phyloP scores from a whole-genome alignment of 129 eudicot species.

The Centella asiatica region DNA sequence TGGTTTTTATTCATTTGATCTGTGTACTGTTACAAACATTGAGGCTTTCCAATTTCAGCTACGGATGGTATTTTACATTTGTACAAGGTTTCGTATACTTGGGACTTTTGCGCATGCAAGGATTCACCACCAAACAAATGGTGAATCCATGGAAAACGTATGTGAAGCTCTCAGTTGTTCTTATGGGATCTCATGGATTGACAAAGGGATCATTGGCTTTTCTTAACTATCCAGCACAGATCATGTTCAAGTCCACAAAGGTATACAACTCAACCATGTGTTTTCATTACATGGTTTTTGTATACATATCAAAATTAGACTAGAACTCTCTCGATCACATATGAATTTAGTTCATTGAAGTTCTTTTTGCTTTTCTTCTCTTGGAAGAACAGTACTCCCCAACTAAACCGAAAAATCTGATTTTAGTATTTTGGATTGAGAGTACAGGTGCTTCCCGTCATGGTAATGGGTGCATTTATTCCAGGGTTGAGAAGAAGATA shows the following conservation, averaged over 20 bases:
- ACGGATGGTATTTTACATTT: constrained; percentile 95
- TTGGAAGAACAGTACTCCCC: background rate
- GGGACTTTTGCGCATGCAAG: constrained; percentile 54
- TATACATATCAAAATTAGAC: background rate
- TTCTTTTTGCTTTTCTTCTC: background rate
- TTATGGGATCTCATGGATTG: constrained; percentile 95
- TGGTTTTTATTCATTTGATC: background rate
- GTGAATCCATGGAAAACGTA: constrained; percentile 97
- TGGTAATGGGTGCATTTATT: constrained; percentile 98
- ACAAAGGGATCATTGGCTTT: constrained; percentile 93
- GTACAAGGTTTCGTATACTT: constrained; percentile 89
- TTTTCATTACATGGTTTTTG: background rate
- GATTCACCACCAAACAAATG: constrained; percentile 86
- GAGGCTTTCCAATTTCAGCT: constrained; percentile 40
- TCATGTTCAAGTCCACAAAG: constrained; percentile 98
- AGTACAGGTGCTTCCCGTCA: constrained; percentile 79
- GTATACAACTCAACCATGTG: constrained; percentile 19
- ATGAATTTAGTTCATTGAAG: too few relatives aligned
- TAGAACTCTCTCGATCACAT: background rate
- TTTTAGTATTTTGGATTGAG: background rate
- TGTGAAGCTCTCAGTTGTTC: constrained; percentile 84
- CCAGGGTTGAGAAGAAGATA: constrained; percentile 95
- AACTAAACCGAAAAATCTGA: background rate
- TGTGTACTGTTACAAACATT: background rate
- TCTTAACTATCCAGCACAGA: constrained; percentile 93